Evolutionary conservation across 345 rosid species (phyloP), one percentile per base, ranked within the genome.

Genomic region (Erucastrum elatum): DNA sequence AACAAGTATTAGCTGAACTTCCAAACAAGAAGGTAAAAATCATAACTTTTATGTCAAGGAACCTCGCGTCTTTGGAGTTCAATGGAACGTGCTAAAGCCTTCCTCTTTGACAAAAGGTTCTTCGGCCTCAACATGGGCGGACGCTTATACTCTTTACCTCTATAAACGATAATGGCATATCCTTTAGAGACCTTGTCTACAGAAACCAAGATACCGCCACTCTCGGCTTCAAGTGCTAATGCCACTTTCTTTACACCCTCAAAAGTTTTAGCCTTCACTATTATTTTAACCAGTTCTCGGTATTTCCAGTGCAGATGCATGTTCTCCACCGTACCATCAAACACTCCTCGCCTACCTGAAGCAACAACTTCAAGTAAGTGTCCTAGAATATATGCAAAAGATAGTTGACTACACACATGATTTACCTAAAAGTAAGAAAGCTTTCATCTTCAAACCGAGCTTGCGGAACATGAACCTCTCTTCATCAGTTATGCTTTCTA

Each of bases 271-370:
- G 90, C 90, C 79, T 92, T 92, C 80, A 90, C 78, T 17, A 91
- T 68, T 70, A 94, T 86, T 87, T 94, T 92, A 70, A 94, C 87
- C 75, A 94, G 78, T 64, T 94, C 98, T 61, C 98, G 83, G 72
- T 94, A 89, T 67, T 92, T 94, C 98, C 98, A 94, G 66, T 94
- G 98, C 85, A 94, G 85, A 86, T 94, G 98, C 98, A 94, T 94
- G 86, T 94, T 94, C 78, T 94, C 97, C 77, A 94, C 90, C 0
- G 98, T 94, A 70, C 98, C 98, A 83, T 89, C 97, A 73, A 92
- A 94, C 84, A 94, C 90, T 55, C 98, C 98, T 67, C 97, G 91
- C 71, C 95, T 84, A 79, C 98, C 98, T 94, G 88, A 75, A 87
- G 39, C 75, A 75, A 34, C 34, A 34, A 1, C 63, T 84, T 64